These are phyloP conservation scores for Aegilops longissima DNA, from an alignment of 176 grass and related monocot species.

Conservation along the genomic window DNA sequence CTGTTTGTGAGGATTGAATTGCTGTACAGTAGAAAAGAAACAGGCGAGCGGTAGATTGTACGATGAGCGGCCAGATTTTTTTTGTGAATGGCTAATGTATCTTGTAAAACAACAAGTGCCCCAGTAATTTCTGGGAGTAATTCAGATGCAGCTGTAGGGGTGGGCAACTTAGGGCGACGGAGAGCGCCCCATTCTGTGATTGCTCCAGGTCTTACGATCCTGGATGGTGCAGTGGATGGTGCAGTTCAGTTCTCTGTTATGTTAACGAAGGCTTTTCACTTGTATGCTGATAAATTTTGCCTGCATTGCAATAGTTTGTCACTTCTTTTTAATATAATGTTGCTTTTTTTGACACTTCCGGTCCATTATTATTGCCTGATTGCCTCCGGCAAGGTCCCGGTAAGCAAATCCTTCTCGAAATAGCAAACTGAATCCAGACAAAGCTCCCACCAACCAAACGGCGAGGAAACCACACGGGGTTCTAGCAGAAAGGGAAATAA, in stretches of 20 bases:
- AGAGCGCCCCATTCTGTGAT: not conserved
- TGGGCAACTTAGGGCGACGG: not conserved
- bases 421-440: not conserved
- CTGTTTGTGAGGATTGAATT: constrained; percentile 22
- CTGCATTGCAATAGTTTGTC: not conserved
- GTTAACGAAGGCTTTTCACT: not conserved
- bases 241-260: not conserved
- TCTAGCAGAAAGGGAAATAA: not conserved
- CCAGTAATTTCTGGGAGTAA: constrained; percentile 41
- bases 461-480: no score
- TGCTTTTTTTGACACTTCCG: not conserved
- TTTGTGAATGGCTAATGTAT: constrained; percentile 40
- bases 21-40: constrained; percentile 39
- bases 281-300: not conserved
- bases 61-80: constrained; percentile 34
- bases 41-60: constrained; percentile 41
- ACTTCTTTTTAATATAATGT: not conserved
- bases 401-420: not conserved
- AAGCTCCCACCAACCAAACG: not conserved
- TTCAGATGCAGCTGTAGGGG: constrained; percentile 29
- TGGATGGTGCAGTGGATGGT: not conserved
- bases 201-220: not conserved
- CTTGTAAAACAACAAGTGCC: constrained; percentile 24
- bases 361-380: no score
- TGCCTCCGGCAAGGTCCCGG: no score